A percentile compares a stretch with the other conserved stretches of the same genome.
Evolutionary conservation across 139 green algal genomes (phyloP).

Genomic region (Volvox africanus): DNA sequence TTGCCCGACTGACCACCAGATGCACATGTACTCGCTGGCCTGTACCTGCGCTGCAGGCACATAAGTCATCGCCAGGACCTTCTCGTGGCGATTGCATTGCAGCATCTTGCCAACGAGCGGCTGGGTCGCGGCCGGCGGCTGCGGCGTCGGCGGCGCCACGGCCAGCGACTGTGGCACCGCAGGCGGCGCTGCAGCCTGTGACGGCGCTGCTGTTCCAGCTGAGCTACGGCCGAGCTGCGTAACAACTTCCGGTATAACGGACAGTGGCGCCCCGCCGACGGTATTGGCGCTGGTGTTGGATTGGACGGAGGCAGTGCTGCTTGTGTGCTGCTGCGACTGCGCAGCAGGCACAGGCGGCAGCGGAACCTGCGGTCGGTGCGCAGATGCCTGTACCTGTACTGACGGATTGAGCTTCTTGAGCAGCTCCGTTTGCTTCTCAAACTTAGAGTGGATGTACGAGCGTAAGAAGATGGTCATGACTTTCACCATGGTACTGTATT

Average conservation of each 20-base stretch:
- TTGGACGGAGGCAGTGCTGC: not conserved
- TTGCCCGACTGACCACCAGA: slow-evolving; percentile 57
- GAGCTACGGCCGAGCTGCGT: not conserved
- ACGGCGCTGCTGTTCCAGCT: not conserved
- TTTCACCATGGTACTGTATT: slow-evolving; percentile 56
- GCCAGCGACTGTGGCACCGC: not conserved
- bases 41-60: slow-evolving; percentile 5
- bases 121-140: not conserved
- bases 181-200: not conserved
- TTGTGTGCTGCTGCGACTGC: not conserved
- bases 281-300: not conserved
- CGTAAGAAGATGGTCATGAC: slow-evolving; percentile 49
- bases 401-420: slow-evolving; percentile 47
- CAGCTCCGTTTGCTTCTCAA: slow-evolving; percentile 47
- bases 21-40: slow-evolving; percentile 13
- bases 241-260: not conserved
- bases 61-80: slow-evolving; percentile 40
- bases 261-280: not conserved
- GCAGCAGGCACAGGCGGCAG: not conserved
- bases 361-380: not conserved
- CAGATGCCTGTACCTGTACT: not conserved
- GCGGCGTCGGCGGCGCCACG: not conserved
- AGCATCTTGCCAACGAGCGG: slow-evolving; percentile 25
- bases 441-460: slow-evolving; percentile 52
- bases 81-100: slow-evolving; percentile 42